These are phyloP conservation scores for Aureococcus anophagefferens DNA, from an alignment of 108 stramenopile species.

Conservation along the genomic window DNA sequence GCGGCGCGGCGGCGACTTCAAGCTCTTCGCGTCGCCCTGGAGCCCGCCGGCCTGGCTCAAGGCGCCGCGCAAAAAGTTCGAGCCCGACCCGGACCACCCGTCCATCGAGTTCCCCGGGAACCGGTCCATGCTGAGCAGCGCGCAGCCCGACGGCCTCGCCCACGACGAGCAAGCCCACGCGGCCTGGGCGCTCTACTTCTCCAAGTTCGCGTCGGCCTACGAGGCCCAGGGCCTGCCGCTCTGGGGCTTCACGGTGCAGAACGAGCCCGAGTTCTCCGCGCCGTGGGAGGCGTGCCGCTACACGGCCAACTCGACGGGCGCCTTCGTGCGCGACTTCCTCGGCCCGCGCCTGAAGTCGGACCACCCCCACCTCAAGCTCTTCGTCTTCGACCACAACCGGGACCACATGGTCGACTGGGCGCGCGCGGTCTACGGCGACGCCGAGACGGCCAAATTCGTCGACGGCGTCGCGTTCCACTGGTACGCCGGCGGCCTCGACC, in stretches of 20 bases:
- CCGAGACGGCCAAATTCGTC: slow-evolving; percentile 57
- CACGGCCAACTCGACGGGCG: slow-evolving; percentile 51
- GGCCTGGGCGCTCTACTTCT: slow-evolving; percentile 68
- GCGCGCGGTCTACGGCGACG: slow-evolving; percentile 23
- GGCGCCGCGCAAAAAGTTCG: slow-evolving; percentile 43
- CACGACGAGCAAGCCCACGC: neutral
- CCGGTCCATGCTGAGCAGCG: too few species aligned
- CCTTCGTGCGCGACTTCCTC: slow-evolving; percentile 75
- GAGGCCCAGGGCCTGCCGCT: slow-evolving; percentile 49
- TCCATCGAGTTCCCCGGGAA: slow-evolving; percentile 15
- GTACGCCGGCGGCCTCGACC: slow-evolving; percentile 72
- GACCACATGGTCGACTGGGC: slow-evolving; percentile 73
- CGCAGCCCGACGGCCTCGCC: too few species aligned
- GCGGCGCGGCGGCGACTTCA: slow-evolving; percentile 40
- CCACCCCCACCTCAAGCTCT: slow-evolving; percentile 70
- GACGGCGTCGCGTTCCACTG: slow-evolving; percentile 87
- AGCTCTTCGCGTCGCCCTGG: slow-evolving; percentile 78
- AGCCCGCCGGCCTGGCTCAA: slow-evolving; percentile 94
- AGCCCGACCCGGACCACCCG: slow-evolving; percentile 26
- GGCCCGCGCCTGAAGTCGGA: slow-evolving; percentile 61
- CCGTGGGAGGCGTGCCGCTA: slow-evolving; percentile 92
- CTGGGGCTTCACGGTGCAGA: slow-evolving; percentile 71
- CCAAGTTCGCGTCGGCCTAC: slow-evolving; percentile 68
- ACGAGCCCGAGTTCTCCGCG: slow-evolving; percentile 89
- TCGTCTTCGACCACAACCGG: slow-evolving; percentile 93